Evolutionary conservation across 2,329 filamentous ascomycete species (phyloP), one percentile per base, ranked within the genome.

Genomic region (Fusarium pseudonygamai): DNA sequence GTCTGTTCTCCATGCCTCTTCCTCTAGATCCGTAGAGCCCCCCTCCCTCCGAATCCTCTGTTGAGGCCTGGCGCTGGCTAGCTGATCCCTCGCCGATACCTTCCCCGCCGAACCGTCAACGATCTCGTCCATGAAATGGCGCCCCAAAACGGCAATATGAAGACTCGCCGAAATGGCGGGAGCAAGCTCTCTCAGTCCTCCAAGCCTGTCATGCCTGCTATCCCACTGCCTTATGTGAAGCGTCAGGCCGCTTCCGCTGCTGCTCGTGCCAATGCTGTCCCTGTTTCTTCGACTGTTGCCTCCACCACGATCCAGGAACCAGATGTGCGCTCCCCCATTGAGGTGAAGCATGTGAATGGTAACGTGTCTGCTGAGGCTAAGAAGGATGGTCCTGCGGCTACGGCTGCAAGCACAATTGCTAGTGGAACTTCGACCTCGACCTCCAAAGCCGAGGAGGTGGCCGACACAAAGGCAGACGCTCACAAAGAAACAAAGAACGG

Each of bases 151-250:
- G 79, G 78, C 72, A 77, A 79, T 49, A 75, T 72, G 69, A 81
- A 79, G 75, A 64, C 77, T 73, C 81, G 81, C 72, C 79, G 78
- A 73, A 72, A 74, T 65, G 77, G 72, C 61, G 60, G 72, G 53
- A 73, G 72, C 74, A 80, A 78, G 76, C 78, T 79, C 67, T 75
- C 74, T 63, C 78, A 79, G 60, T 76, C 72, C 64, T 69, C 77
- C 64, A 82, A 81, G 71, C 77, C 80, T 53, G 78, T 84, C 45
- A 76, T 81, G 64, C 83, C 83, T 66, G 83, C 79, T 62, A 80
- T 84, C 50, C 83, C 83, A 55, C 72, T 84, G 69, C 81, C 81
- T 24, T 79, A 82, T 69, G 78, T 81, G 57, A 84, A 83, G 73
- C 82, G 82, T 63, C 79, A 83, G 73, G 79, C 80, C 64, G 79